phyloP scores from a whole-genome alignment of 2,329 filamentous ascomycete genomes.

The Cladophialophora immunda region DNA sequence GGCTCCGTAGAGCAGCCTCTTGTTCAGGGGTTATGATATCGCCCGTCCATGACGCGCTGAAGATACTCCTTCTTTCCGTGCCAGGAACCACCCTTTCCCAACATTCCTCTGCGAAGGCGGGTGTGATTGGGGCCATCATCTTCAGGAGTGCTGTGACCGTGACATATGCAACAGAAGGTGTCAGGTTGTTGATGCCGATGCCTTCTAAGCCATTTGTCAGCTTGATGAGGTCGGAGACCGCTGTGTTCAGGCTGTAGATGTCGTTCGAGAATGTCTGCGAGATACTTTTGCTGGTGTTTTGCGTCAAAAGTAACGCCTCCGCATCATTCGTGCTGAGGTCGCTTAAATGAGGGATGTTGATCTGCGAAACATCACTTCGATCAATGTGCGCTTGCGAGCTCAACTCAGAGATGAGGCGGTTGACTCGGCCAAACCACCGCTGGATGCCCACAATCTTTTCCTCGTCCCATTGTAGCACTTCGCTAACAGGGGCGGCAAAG shows the following conservation, averaged over 20 bases:
- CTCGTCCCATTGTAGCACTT: constrained; percentile 89
- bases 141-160: constrained; percentile 68
- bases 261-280: constrained; percentile 73
- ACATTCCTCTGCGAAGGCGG: constrained; percentile 82
- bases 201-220: constrained; percentile 72
- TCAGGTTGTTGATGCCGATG: constrained; percentile 48
- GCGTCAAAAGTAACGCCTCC: constrained; percentile 70
- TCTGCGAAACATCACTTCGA: constrained; percentile 49
- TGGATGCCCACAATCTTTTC: constrained; percentile 81
- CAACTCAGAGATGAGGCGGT: constrained; percentile 62
- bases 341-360: constrained; percentile 12
- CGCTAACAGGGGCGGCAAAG: constrained; percentile 84
- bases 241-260: constrained; percentile 81
- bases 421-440: constrained; percentile 77
- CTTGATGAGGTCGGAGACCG: constrained; percentile 82
- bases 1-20: constrained; percentile 58
- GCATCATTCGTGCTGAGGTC: constrained; percentile 48
- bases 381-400: constrained; percentile 35
- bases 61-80: constrained; percentile 52
- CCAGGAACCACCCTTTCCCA: constrained; percentile 68
- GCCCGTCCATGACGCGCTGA: constrained; percentile 66
- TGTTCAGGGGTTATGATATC: constrained; percentile 49
- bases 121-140: constrained; percentile 80
- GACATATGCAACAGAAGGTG: constrained; percentile 48
- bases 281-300: constrained; percentile 72